These are phyloP conservation scores for Solanum hybrid DNA, from an alignment of 305 asterid species.

Conservation along the genomic window DNA sequence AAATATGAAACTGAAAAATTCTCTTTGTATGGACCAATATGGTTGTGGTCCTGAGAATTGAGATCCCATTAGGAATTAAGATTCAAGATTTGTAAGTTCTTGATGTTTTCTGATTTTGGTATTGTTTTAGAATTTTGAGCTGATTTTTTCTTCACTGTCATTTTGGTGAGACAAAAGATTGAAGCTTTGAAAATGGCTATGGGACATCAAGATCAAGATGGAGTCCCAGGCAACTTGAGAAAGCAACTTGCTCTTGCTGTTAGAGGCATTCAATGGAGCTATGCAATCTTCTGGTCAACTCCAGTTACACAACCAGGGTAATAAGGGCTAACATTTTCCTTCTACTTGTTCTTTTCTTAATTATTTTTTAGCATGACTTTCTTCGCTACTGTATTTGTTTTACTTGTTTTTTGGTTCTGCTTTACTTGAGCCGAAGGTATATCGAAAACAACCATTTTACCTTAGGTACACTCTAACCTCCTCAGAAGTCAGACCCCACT, in stretches of 20 bases:
- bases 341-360: not conserved
- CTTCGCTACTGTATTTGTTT: not conserved
- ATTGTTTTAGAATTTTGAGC: not conserved
- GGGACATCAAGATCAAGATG: conserved; percentile 30
- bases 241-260: conserved; percentile 70
- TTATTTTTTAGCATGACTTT: not conserved
- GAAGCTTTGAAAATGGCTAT: conserved; percentile 33
- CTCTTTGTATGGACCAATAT: not conserved
- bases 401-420: not conserved
- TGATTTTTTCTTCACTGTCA: not conserved
- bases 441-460: not conserved
- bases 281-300: conserved; percentile 84
- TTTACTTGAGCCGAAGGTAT: not conserved
- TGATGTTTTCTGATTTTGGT: not conserved
- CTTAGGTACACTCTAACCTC: not conserved
- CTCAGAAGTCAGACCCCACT: not conserved
- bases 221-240: conserved; percentile 39
- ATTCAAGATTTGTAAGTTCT: not conserved
- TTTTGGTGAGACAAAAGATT: not conserved
- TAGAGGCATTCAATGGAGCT: conserved; percentile 86
- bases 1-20: not conserved
- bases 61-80: not conserved
- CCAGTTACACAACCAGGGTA: conserved; percentile 68
- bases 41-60: not conserved
- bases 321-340: conserved; percentile 9